Conservation (phyloP, 2,329 filamentous ascomycete species). For the Colletotrichum acutatum region DNA sequence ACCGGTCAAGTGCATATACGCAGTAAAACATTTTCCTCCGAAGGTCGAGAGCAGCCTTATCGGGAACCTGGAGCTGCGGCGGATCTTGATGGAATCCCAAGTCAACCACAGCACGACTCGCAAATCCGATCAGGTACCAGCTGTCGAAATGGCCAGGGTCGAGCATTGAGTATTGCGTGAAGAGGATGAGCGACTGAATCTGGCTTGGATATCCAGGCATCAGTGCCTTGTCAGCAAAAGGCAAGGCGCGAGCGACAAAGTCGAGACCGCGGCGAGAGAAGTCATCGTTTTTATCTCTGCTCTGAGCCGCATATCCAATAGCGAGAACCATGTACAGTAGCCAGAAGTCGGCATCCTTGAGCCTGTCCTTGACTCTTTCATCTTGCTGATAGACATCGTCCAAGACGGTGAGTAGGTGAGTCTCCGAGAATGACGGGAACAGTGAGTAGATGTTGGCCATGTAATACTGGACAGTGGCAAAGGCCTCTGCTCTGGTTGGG, state of each 20-base stretch:
- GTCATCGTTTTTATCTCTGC: conserved; percentile 73
- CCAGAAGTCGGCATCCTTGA: conserved; percentile 82
- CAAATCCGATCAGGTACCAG: conserved; percentile 93
- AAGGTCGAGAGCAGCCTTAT: conserved; percentile 78
- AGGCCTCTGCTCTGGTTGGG: conserved; percentile 77
- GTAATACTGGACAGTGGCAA: conserved; percentile 82
- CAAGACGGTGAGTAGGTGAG: conserved; percentile 79
- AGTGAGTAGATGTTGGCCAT: conserved; percentile 84
- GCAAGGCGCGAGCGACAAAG: conserved; percentile 73
- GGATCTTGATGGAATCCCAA: conserved; percentile 94
- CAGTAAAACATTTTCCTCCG: conserved; percentile 90
- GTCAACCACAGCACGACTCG: conserved; percentile 87
- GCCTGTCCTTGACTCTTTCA: conserved; percentile 57
- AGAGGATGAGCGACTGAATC: conserved; percentile 86
- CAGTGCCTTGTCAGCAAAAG: conserved; percentile 83
- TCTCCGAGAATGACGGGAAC: conserved; percentile 86
- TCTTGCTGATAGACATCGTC: conserved; percentile 84
- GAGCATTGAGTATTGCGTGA: conserved; percentile 90
- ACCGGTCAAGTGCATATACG: conserved; percentile 90
- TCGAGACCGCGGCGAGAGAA: conserved; percentile 68
- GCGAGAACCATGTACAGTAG: conserved; percentile 90
- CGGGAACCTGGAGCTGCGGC: conserved; percentile 73
- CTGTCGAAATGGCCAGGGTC: conserved; percentile 93
- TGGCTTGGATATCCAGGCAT: conserved; percentile 86
- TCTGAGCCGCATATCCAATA: conserved; percentile 80